These are phyloP conservation scores for Ceratobasidium sp. DNA, from an alignment of 1,284 basidiomycete species.

Conservation along the genomic window DNA sequence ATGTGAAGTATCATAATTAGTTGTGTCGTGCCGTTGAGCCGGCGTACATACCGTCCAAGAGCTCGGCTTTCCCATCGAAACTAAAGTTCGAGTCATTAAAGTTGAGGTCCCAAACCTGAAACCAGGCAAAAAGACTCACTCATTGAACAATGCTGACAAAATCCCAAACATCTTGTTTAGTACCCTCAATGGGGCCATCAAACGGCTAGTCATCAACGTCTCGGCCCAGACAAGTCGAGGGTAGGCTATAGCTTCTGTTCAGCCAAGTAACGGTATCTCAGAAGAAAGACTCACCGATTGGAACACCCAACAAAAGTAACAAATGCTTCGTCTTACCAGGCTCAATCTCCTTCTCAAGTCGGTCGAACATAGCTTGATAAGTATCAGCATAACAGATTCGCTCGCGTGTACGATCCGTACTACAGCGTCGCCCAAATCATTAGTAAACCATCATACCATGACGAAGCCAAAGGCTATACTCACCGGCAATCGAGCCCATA, in stretches of 20 bases:
- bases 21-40: constrained; percentile 49
- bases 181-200: constrained; percentile 49
- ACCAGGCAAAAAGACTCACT: constrained; percentile 22
- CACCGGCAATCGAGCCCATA: constrained; percentile 57
- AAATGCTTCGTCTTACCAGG: constrained; percentile 54
- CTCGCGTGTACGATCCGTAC: constrained; percentile 57
- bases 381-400: constrained; percentile 57
- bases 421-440: background rate
- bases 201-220: constrained; percentile 50
- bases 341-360: constrained; percentile 54
- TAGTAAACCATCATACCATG: background rate
- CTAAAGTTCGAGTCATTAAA: background rate
- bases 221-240: constrained; percentile 54
- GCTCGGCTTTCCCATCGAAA: constrained; percentile 37
- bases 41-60: constrained; percentile 50
- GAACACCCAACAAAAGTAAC: constrained; percentile 57
- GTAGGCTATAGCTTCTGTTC: constrained; percentile 46
- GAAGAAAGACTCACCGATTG: constrained; percentile 50
- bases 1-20: constrained; percentile 51
- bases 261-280: constrained; percentile 20
- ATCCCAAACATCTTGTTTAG: constrained; percentile 51
- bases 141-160: constrained; percentile 30
- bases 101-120: background rate
- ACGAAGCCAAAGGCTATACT: background rate
- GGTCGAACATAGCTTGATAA: constrained; percentile 56